Evolutionary conservation across 345 rosid genomes (phyloP).

Genomic region (Eucalyptus melliodora): DNA sequence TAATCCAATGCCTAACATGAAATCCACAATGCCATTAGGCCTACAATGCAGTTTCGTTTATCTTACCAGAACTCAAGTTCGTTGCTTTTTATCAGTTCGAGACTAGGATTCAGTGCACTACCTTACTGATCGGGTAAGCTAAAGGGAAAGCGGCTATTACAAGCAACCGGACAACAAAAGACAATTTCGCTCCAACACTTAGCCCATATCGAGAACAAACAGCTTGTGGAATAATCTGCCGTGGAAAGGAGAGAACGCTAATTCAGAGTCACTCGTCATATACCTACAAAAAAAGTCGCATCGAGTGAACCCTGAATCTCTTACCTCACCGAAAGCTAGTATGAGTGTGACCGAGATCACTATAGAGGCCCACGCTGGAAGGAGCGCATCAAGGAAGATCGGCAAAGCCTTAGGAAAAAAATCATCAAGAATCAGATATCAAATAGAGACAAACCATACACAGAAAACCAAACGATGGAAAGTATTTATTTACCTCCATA

Average conservation of each 20-base stretch:
- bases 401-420: slow-evolving; percentile 43
- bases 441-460: background rate
- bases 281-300: background rate
- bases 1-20: slow-evolving; percentile 46
- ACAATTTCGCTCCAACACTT: slow-evolving; percentile 81
- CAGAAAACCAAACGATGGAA: background rate
- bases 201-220: slow-evolving; percentile 84
- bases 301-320: background rate
- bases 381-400: slow-evolving; percentile 68
- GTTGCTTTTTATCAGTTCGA: too few species aligned
- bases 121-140: slow-evolving; percentile 98
- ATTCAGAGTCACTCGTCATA: background rate
- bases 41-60: background rate
- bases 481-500: slow-evolving; percentile 52
- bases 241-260: background rate
- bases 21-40: background rate
- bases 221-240: slow-evolving; percentile 87
- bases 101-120: background rate
- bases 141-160: slow-evolving; percentile 69
- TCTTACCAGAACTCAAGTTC: background rate
- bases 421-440: background rate
- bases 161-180: slow-evolving; percentile 73
- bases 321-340: slow-evolving; percentile 89
- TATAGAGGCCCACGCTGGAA: slow-evolving; percentile 81
- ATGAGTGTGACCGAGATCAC: slow-evolving; percentile 79